Conservation (phyloP, 2,329 filamentous ascomycete species). For the Neonectria faginata region DNA sequence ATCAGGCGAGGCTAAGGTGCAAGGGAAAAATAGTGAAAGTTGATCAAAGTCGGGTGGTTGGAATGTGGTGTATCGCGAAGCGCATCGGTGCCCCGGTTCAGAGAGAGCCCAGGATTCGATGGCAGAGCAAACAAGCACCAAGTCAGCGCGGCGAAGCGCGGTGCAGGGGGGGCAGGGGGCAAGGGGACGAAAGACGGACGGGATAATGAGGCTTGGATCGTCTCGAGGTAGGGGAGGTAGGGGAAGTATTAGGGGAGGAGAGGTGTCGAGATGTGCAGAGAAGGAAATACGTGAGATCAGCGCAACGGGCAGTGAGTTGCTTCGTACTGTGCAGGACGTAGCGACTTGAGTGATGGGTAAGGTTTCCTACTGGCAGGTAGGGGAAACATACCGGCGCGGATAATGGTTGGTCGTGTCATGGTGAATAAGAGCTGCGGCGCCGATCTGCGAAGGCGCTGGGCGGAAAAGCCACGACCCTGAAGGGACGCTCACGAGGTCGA, state of each 20-base stretch:
- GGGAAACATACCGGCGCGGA: conserved; percentile 68
- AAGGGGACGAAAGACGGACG: conserved; percentile 37
- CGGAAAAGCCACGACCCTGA: conserved; percentile 35
- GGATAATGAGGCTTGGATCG: conserved; percentile 28
- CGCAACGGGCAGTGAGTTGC: conserved; percentile 23
- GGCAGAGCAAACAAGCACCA: conserved; percentile 25
- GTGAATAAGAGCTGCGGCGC: conserved; percentile 45
- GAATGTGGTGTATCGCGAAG: conserved; percentile 41
- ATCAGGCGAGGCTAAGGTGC: conserved; percentile 26
- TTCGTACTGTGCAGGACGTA: not conserved
- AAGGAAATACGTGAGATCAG: conserved; percentile 23
- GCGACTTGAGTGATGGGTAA: conserved; percentile 2
- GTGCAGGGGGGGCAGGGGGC: conserved; percentile 38
- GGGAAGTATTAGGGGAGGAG: conserved; percentile 22
- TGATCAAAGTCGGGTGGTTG: conserved; percentile 41
- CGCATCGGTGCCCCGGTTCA: conserved; percentile 30
- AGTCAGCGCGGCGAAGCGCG: conserved; percentile 35
- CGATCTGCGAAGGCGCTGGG: conserved; percentile 32
- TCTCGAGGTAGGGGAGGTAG: conserved; percentile 20
- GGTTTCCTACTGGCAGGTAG: conserved; percentile 18
- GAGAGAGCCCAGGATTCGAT: conserved; percentile 37
- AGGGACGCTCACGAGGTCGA: conserved; percentile 31
- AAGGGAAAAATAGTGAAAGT: conserved; percentile 31
- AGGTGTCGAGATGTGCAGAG: conserved; percentile 33
- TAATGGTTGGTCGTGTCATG: conserved; percentile 71